Conservation (phyloP, 148 eudicot species). For the Rhododendron vialii region DNA sequence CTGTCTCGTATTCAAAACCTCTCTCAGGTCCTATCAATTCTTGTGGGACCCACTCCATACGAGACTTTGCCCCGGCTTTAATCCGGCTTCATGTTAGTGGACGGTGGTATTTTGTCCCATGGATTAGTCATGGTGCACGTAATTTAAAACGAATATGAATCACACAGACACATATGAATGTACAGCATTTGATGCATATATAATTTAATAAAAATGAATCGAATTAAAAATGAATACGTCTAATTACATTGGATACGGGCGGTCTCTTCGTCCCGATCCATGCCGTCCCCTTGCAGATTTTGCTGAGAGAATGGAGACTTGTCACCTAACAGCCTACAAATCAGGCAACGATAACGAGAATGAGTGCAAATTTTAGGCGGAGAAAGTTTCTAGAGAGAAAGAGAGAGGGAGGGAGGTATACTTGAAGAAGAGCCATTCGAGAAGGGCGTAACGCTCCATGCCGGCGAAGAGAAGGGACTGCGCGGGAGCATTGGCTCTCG, state of each 20-base stretch:
- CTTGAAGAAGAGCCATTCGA: constrained; percentile 99
- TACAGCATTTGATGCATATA: neutral
- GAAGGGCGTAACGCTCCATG: constrained; percentile 97
- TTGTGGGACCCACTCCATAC: neutral
- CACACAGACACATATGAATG: neutral
- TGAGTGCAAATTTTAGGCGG: neutral
- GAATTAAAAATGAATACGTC: neutral
- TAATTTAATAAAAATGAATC: neutral
- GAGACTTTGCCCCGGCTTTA: neutral
- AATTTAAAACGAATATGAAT: neutral
- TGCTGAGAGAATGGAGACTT: constrained; percentile 94
- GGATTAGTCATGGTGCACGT: neutral
- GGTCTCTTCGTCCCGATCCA: constrained; percentile 94
- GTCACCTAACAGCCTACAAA: constrained; percentile 74
- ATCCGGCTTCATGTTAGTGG: neutral
- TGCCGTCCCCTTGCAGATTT: constrained; percentile 76
- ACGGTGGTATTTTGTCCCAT: neutral
- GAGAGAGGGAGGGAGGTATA: constrained; percentile 10
- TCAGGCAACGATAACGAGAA: constrained; percentile 6
- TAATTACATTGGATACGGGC: constrained; percentile 81
- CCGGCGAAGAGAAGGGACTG: constrained; percentile 98
- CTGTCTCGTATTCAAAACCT: neutral
- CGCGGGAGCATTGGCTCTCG: constrained; percentile 85
- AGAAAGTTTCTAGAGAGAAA: neutral
- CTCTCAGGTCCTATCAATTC: neutral